phyloP scores from a whole-genome alignment of 1,284 basidiomycete species.

The Omphalotus olearius region DNA sequence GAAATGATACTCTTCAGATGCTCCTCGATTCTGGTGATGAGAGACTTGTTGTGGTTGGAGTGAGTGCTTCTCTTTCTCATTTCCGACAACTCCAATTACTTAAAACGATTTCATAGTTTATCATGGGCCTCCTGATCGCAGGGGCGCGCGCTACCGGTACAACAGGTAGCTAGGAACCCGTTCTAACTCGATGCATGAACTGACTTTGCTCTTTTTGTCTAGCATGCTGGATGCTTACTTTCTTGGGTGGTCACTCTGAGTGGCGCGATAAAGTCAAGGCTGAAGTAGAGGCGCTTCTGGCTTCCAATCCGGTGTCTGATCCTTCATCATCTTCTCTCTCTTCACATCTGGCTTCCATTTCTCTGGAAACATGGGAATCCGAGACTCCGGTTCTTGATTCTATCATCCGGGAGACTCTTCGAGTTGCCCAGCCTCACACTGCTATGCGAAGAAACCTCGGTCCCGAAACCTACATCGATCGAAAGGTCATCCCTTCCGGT shows the following conservation, averaged over 20 bases:
- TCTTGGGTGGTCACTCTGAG: constrained; percentile 56
- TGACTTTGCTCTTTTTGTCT: constrained; percentile 16
- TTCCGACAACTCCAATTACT: constrained; percentile 16
- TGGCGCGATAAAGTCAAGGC: constrained; percentile 54
- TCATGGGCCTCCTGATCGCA: constrained; percentile 72
- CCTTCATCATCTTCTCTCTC: constrained; percentile 33
- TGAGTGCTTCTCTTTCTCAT: constrained; percentile 32
- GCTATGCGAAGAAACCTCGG: constrained; percentile 76
- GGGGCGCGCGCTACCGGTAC: constrained; percentile 73
- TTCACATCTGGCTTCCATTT: constrained; percentile 48
- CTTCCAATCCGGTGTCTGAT: constrained; percentile 31
- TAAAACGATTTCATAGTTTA: constrained; percentile 45
- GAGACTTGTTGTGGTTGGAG: constrained; percentile 61
- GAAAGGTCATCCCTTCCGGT: constrained; percentile 61
- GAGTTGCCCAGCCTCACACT: constrained; percentile 70
- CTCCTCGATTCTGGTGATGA: constrained; percentile 66
- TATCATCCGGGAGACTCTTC: constrained; percentile 68
- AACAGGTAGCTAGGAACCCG: constrained; percentile 39
- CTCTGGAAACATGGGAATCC: constrained; percentile 65
- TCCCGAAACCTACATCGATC: constrained; percentile 58
- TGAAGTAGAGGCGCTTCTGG: constrained; percentile 61
- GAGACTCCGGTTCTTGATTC: constrained; percentile 64
- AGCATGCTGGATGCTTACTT: constrained; percentile 71
- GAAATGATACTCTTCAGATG: constrained; percentile 67
- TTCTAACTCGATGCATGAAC: constrained; percentile 15